Percentiles rank a stretch among this genome's conserved stretches.
phyloP scores from a whole-genome alignment of 78 protist genomes.

The Bodo saltans region DNA sequence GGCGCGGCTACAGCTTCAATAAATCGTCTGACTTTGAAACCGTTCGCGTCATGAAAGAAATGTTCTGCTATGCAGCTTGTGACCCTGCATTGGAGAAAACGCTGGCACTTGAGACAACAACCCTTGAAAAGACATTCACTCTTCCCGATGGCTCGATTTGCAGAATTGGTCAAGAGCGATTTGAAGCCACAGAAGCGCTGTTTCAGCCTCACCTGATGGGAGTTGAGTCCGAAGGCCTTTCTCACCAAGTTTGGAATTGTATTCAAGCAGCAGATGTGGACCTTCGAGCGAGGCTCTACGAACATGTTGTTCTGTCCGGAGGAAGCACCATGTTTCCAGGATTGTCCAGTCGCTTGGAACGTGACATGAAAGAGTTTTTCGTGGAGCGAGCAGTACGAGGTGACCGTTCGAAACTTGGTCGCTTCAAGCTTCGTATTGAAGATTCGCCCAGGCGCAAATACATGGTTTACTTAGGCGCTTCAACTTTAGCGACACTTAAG shows the following conservation, averaged over 20 bases:
- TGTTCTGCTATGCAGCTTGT: constrained; percentile 92
- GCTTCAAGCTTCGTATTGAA: constrained; percentile 84
- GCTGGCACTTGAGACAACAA: constrained; percentile 95
- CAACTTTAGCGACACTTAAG: constrained; percentile 96
- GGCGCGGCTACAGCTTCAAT: constrained; percentile 91
- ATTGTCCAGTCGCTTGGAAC: constrained; percentile 83
- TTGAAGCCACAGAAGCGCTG: constrained; percentile 95
- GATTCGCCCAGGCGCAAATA: constrained; percentile 98
- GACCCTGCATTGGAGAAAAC: constrained; percentile 81
- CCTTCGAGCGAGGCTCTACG: constrained; percentile 84
- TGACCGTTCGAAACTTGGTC: constrained; percentile 31
- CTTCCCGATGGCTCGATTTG: constrained; percentile 94
- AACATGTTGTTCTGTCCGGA: constrained; percentile 92
- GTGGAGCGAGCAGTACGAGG: constrained; percentile 74
- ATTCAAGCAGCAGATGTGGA: constrained; percentile 91
- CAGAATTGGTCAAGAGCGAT: constrained; percentile 91
- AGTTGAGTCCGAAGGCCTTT: constrained; percentile 85
- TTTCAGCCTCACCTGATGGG: constrained; percentile 93
- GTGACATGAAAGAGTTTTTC: constrained; percentile 88
- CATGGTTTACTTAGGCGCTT: constrained; percentile 98
- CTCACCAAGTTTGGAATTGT: constrained; percentile 78
- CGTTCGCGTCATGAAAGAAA: constrained; percentile 93
- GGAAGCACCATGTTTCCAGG: constrained; percentile 77
- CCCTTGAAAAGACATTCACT: constrained; percentile 70
- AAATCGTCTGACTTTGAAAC: constrained; percentile 97